Evolutionary conservation across 495 filamentous ascomycete species (phyloP).

Genomic region (Cladorrhinum samala): DNA sequence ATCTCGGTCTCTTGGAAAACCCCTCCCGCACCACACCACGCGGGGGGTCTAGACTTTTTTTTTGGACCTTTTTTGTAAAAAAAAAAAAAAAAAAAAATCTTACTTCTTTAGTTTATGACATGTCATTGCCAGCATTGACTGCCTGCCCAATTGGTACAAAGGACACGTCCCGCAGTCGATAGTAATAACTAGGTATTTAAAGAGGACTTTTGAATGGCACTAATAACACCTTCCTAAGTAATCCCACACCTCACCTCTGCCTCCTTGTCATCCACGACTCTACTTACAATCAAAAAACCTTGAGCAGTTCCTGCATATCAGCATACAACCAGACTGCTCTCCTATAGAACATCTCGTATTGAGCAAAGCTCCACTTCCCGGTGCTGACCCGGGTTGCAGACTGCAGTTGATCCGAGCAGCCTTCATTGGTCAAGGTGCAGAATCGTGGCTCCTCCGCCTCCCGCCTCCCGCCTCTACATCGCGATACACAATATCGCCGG

Average conservation of each 20-base stretch:
- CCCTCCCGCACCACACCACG: neutral
- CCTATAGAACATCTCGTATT: neutral
- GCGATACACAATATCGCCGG: neutral
- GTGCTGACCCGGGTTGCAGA: too few relatives aligned
- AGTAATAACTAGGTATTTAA: too few relatives aligned
- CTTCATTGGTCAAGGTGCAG: too few relatives aligned
- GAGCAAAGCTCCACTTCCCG: neutral
- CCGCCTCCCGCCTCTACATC: neutral
- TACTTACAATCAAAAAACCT: too few relatives aligned
- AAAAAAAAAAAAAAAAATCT: too few relatives aligned
- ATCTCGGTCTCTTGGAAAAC: neutral
- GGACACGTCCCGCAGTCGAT: neutral
- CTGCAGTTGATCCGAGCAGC: too few relatives aligned
- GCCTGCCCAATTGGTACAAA: neutral
- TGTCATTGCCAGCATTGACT: neutral
- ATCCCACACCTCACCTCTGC: too few relatives aligned
- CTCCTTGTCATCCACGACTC: too few relatives aligned
- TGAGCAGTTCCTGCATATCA: too few relatives aligned
- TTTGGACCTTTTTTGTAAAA: neutral
- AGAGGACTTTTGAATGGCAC: too few relatives aligned
- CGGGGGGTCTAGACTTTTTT: neutral
- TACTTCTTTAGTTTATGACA: neutral
- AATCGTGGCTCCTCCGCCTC: neutral
- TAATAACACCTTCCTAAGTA: too few relatives aligned
- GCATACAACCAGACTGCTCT: too few relatives aligned